Base-by-base conservation (phyloP, 495 filamentous ascomycete species). In the Penicillium fimorum region DNA sequence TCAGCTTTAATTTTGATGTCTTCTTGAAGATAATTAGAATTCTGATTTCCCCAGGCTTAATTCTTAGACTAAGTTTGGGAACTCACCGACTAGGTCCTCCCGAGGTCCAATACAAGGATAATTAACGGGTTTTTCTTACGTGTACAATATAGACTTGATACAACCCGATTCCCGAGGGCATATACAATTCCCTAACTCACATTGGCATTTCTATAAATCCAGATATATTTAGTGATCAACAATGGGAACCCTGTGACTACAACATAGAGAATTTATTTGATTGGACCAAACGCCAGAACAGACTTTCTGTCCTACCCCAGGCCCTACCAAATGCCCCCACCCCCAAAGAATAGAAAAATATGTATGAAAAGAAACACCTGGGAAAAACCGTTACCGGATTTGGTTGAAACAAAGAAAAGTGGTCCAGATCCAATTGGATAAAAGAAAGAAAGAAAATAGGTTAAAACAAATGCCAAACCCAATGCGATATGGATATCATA, bases 401-500 rank as follows among this genome's bases (percentile, higher is more conserved):
- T 15, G 35, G 2, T 6, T 38, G n/a, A 9, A 38, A 38, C 35
- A 17, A 38, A 38, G n/a, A n/a, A n/a, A 37, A 37, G 22, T 37
- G 33, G 35, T 9, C 13, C 13, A 37, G 5, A 37, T n/a, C 42
- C 40, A 45, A 37, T 8, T 17, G 17, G 20, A 47, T 37, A 4
- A 13, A 22, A 44, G 30, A 10, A 43, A 53, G 41, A 55, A 20
- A n/a, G 30, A 57, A 9, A 12, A 43, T 45, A 18, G 25, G 24
- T 20, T 47, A 47, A 43, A 29, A 29, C 3, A 22, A n/a, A 50
- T 55, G 29, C 55, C 60, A 58, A 44, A 53, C 53, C 57, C 46
- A 56, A 61, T 60, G 62, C 63, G 54, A 56, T 47, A 61, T 67
- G 67, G 67, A 70, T 71, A 71, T 71, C 67, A 71, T 68, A 38